Evolutionary conservation across 257 asterid genomes (phyloP).

Genomic region (Coffea eugenioides): DNA sequence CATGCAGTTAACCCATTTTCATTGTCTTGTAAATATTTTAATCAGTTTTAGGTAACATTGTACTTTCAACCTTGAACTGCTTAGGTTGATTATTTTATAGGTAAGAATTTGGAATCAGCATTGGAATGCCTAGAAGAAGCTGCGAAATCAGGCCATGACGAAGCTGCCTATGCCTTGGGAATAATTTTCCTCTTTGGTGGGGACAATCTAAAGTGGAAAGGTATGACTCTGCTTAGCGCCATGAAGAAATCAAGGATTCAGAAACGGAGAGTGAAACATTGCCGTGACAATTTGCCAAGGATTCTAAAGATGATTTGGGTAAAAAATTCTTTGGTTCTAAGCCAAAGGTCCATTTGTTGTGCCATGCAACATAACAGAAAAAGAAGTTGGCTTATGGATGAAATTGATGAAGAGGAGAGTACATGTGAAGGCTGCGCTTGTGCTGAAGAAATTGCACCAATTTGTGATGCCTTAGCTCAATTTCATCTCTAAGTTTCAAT

Average conservation of each 20-base stretch:
- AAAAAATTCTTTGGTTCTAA: constrained; percentile 2
- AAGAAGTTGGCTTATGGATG: not conserved
- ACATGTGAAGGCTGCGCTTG: not conserved
- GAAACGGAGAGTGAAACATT: not conserved
- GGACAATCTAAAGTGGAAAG: constrained; percentile 7
- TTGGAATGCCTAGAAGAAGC: constrained; percentile 16
- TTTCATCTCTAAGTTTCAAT: not conserved
- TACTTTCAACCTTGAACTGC: too few relatives aligned
- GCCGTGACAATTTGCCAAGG: constrained; percentile 12
- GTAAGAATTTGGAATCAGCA: not conserved
- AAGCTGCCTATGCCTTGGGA: constrained; percentile 24
- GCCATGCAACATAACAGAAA: not conserved
- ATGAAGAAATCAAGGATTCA: constrained; percentile 4
- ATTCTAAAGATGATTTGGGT: constrained; percentile 24
- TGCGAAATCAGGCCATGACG: constrained; percentile 16
- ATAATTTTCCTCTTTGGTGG: constrained; percentile 16
- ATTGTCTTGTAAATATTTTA: not conserved
- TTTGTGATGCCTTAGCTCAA: not conserved
- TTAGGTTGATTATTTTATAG: too few relatives aligned
- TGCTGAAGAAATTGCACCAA: constrained; percentile 5
- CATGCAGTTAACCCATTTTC: too few relatives aligned
- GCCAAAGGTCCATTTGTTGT: constrained; percentile 9
- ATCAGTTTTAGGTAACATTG: constrained; percentile 21
- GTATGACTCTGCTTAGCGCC: not conserved
- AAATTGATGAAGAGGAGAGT: not conserved